Base-by-base conservation (phyloP, 495 filamentous ascomycete species). In the Aspergillus taichungensis region DNA sequence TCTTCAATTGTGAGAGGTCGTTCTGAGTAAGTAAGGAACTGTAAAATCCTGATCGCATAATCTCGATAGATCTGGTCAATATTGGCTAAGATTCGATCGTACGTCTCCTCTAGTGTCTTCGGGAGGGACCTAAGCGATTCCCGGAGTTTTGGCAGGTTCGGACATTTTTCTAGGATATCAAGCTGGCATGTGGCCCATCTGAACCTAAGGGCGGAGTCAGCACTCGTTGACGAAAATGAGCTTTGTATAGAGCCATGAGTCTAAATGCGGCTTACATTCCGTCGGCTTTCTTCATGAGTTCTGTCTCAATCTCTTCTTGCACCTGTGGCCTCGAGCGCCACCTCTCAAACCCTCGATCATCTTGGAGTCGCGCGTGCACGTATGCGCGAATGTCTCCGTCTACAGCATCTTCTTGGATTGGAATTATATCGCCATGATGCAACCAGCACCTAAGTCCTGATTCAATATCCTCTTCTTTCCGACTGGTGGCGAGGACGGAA, bases 131-230 rank as follows among this genome's bases (percentile, higher is more conserved):
- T 10, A 7, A 68, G 52, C 3, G 52, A 44, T 37, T 46, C 11
- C 9, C 33, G 47, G 31, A 62, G 43, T 14, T 36, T 14, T 1
- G 32, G 13, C 13, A 44, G 9, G 13, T 47, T 50, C 2, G 53
- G 10, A 40, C 57, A 64, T 0, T 53, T 53, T 42, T 40, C 18
- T 14, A 72, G 45, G 3, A 24, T 37, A 47, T 68, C 58, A 33
- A 72, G 46, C 37, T 71, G 68, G 38, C 59, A 69, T 30, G 41
- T 54, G 8, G 49, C 61, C 62, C 57, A 69, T 40, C 62, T 55
- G 43, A 72, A 69, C 64, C 66, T 71, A 14, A 37, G 33, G 24
- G 28, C 30, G 35, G 28, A 13, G 36, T 47, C 40, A 52, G 30
- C 35, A 30, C 44, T 40, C 3, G n/a, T 43, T 8, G 29, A 14